Evolutionary conservation across 164 flowering plant species (phyloP).

Genomic region (Stephania cephalantha): DNA sequence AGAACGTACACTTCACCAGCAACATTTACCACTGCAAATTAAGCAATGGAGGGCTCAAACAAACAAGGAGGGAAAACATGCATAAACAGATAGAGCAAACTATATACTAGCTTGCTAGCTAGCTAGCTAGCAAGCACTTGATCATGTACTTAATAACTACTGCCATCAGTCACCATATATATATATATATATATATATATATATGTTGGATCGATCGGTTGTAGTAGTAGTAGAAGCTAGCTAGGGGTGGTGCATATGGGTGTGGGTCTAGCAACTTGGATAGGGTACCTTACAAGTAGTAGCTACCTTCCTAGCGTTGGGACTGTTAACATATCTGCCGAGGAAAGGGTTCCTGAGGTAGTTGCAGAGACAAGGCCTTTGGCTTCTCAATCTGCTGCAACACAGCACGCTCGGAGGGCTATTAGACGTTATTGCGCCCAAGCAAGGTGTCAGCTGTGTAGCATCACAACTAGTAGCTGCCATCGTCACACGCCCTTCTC

Average conservation of each 20-base stretch:
- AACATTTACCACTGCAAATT: not conserved
- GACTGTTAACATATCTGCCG: conserved; percentile 15
- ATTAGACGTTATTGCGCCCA: conserved; percentile 12
- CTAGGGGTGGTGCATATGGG: not conserved
- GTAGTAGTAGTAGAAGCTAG: not conserved
- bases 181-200: not conserved
- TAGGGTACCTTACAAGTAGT: conserved; percentile 11
- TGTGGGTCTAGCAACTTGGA: conserved; percentile 14
- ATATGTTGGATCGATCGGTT: not conserved
- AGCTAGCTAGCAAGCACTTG: not conserved
- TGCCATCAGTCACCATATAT: not conserved
- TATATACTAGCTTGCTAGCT: not conserved
- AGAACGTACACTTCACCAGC: not conserved
- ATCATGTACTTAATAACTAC: not conserved
- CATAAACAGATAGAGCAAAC: not conserved
- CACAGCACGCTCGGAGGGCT: conserved; percentile 15
- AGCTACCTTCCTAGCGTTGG: conserved; percentile 23
- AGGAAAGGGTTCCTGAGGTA: conserved; percentile 24
- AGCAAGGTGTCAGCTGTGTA: conserved; percentile 20
- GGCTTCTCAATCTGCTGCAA: conserved; percentile 22
- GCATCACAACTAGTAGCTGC: conserved; percentile 20
- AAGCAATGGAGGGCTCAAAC: not conserved
- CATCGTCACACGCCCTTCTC: conserved; percentile 9
- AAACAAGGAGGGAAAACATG: not conserved
- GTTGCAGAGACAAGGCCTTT: conserved; percentile 25